These are phyloP conservation scores for Aurinia saxatilis DNA, from an alignment of 345 rosid genomes.

Conservation along the genomic window DNA sequence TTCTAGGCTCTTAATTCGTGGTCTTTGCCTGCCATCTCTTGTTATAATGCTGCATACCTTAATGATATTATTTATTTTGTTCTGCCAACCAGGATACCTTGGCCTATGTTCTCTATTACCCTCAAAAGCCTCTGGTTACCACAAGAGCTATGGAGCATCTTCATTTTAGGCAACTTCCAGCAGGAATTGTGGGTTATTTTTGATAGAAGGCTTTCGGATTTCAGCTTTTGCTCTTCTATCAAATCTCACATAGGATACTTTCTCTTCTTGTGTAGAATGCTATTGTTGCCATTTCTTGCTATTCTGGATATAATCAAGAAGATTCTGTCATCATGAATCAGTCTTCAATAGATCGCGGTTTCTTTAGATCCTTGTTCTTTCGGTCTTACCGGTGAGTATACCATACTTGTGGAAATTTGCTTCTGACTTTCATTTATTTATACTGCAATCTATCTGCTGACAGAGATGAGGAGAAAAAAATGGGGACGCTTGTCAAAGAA, in stretches of 20 bases:
- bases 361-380: slow-evolving; percentile 89
- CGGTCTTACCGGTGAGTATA: slow-evolving; percentile 76
- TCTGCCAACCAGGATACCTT: slow-evolving; percentile 64
- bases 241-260: background rate
- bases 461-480: slow-evolving; percentile 98
- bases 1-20: slow-evolving; percentile 3
- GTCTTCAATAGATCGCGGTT: slow-evolving; percentile 94
- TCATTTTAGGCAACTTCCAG: slow-evolving; percentile 98
- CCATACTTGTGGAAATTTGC: slow-evolving; percentile 3
- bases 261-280: slow-evolving; percentile 59
- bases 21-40: background rate
- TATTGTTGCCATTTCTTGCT: slow-evolving; percentile 92
- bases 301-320: slow-evolving; percentile 98
- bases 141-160: slow-evolving; percentile 99
- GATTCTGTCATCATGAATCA: slow-evolving; percentile 99
- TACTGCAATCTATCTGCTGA: slow-evolving; percentile 1
- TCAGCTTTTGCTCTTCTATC: background rate
- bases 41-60: background rate
- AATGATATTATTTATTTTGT: background rate
- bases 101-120: slow-evolving; percentile 95
- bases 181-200: slow-evolving; percentile 74
- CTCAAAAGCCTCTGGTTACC: slow-evolving; percentile 97
- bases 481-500: slow-evolving; percentile 98
- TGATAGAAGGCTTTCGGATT: background rate
- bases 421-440: background rate